Evolutionary conservation across 164 flowering plant species (phyloP), one percentile per base, ranked within the genome.

Genomic region (Nymphaea colorata): DNA sequence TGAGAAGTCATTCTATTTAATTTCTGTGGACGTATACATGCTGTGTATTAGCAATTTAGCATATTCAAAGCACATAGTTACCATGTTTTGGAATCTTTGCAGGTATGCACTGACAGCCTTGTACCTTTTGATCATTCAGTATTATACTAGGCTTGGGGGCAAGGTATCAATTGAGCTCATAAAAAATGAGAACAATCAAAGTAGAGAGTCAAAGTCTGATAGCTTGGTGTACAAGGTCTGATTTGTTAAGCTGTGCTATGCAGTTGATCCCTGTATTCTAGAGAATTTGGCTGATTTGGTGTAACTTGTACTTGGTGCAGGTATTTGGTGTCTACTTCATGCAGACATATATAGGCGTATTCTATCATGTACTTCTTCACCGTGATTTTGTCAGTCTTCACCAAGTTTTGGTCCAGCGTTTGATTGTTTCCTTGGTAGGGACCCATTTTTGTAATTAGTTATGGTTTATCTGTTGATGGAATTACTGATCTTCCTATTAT

Each of bases 311-410:
- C 53, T 5, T 45, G 53, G 53, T 10, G 82, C 84, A 93, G 98
- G 91, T 94, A 15, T 94, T 94, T 80, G 98, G 98, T 44, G 87
- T 94, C 44, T 94, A 91, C 66, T 94, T 94, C 71, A 88, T 94
- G 97, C 98, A 94, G 74, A 77, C 98, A 66, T 91, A 89, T 71
- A 89, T 94, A 61, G 97, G 96, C 25, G 53, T 89, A 61, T 91
- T 94, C 80, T 91, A 91, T 75, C 98, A 91, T 75, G 90, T 90
- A 47, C 76, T 91, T 71, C 63, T 87, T 64, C 93, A 94, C 72
- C 91, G 93, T 45, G 86, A 91, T 76, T 78, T 91, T 70, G 72
- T 5, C 69, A 86, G 93, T 7, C 94, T 94, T 75, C 96, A 90
- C 51, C 83, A 84, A 84, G 82, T 94, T 66, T 73, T 94, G 71